Percentiles rank a stretch among this genome's conserved stretches.
Conservation (phyloP, 73 alveolate genomes). For the Breviolum minutum region DNA sequence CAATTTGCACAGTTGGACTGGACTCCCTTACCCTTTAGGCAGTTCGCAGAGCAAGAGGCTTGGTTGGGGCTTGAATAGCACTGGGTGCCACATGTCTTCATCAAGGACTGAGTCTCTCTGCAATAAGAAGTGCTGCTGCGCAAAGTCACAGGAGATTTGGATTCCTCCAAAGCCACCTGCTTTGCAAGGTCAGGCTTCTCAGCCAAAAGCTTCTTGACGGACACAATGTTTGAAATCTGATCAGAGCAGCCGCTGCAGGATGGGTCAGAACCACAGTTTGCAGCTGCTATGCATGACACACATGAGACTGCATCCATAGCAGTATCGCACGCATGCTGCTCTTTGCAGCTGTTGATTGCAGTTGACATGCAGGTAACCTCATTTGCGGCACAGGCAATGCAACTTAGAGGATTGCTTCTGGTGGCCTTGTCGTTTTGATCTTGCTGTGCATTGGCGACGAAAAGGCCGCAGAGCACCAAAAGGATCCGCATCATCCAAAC, state of each 20-base stretch:
- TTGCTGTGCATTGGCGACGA: neutral
- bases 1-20: conserved; percentile 37
- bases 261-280: conserved; percentile 43
- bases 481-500: neutral
- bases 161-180: neutral
- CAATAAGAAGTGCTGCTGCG: neutral
- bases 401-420: neutral
- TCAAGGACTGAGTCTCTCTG: conserved; percentile 24
- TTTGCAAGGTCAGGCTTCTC: neutral
- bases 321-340: conserved; percentile 4
- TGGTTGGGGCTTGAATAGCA: conserved; percentile 37
- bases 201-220: conserved; percentile 1
- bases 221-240: neutral
- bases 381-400: neutral
- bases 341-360: conserved; percentile 8
- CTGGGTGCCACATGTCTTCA: conserved; percentile 60
- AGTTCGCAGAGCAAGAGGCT: conserved; percentile 42
- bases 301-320: neutral
- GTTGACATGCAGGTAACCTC: conserved; percentile 11
- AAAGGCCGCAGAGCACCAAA: neutral
- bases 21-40: conserved; percentile 52
- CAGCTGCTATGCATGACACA: neutral
- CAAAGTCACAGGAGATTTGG: neutral
- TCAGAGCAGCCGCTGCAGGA: neutral
- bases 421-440: neutral